Base-by-base conservation (phyloP, 2,329 filamentous ascomycete species). In the Phaeosphaeriaceae sp. region DNA sequence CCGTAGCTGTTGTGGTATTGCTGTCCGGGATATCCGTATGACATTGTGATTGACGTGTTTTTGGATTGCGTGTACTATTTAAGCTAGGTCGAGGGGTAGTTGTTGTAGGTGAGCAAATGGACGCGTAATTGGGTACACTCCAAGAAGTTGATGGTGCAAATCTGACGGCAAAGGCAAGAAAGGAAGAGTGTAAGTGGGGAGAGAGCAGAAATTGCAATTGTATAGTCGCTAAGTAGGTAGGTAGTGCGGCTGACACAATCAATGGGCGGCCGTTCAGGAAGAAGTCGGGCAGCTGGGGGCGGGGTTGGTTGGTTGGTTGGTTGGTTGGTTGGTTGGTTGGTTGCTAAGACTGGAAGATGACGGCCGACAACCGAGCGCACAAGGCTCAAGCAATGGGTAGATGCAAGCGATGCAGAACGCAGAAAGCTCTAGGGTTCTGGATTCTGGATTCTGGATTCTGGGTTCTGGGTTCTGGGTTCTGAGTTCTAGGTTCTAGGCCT, bases 1-100 rank as follows among this genome's bases (percentile, higher is more conserved):
- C 76, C 76, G 41, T 72, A 64, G 44, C 66, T 69, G 48, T 74
- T 71, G 63, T 77, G 68, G 56, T 74, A 74, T 54, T 72, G 64
- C 61, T 76, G 74, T 40, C 74, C 74, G 35, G 74, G 74, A 48
- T 68, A 76, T 30, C 48, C 48, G 55, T 73, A 73, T 39, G 72
- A 76, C 74, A 76, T 76, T 58, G 44, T 50, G 57, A 50, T 40
- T 45, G 41, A 46, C 17, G 33, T 47, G 42, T 32, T 38, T 42
- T 35, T 16, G 30, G 34, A 17, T 12, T 37, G 34, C 16, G 16
- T 37, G 3, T 17, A 12, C 16, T 26, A 26, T 26, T 26, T 11
- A 26, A 26, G 23, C 23, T 26, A 48, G 50, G 48, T 48, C 52
- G 59, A 63, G 58, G 58, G 21, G 44, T 34, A 47, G 20, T 30